Evolutionary conservation across 768 basidiomycete species (phyloP).

Genomic region (Kwoniella heveanensis): DNA sequence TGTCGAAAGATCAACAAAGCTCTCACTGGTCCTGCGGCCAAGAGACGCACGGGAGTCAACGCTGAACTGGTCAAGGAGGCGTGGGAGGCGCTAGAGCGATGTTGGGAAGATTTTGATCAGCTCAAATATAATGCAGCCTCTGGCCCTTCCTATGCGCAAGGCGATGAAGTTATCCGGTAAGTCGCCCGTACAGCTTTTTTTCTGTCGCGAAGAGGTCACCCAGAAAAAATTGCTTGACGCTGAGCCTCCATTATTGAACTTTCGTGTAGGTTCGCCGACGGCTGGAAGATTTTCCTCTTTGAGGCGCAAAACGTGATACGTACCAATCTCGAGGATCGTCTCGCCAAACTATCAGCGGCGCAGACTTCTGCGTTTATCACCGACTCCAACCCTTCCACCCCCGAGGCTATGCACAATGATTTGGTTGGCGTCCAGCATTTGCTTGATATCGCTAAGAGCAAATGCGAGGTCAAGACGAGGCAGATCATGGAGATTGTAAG

Average conservation of each 20-base stretch:
- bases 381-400: slow-evolving; percentile 17
- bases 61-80: slow-evolving; percentile 69
- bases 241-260: not conserved
- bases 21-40: slow-evolving; percentile 76
- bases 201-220: not conserved
- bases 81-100: slow-evolving; percentile 80
- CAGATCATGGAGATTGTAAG: slow-evolving; percentile 60
- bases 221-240: not conserved
- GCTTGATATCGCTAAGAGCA: slow-evolving; percentile 59
- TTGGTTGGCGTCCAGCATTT: slow-evolving; percentile 56
- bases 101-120: slow-evolving; percentile 80
- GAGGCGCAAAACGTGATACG: slow-evolving; percentile 85
- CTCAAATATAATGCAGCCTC: slow-evolving; percentile 53
- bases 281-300: slow-evolving; percentile 76
- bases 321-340: slow-evolving; percentile 72
- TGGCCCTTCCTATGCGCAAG: slow-evolving; percentile 54
- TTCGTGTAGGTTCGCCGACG: slow-evolving; percentile 13
- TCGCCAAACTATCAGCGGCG: slow-evolving; percentile 38
- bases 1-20: slow-evolving; percentile 77
- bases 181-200: not conserved
- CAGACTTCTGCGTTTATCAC: slow-evolving; percentile 32
- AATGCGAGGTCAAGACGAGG: slow-evolving; percentile 60
- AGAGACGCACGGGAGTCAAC: slow-evolving; percentile 65
- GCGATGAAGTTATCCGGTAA: slow-evolving; percentile 63
- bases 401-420: slow-evolving; percentile 38